These are phyloP conservation scores for Cephalotrichum gorgonifer DNA, from an alignment of 2,329 filamentous ascomycete genomes.

Conservation along the genomic window DNA sequence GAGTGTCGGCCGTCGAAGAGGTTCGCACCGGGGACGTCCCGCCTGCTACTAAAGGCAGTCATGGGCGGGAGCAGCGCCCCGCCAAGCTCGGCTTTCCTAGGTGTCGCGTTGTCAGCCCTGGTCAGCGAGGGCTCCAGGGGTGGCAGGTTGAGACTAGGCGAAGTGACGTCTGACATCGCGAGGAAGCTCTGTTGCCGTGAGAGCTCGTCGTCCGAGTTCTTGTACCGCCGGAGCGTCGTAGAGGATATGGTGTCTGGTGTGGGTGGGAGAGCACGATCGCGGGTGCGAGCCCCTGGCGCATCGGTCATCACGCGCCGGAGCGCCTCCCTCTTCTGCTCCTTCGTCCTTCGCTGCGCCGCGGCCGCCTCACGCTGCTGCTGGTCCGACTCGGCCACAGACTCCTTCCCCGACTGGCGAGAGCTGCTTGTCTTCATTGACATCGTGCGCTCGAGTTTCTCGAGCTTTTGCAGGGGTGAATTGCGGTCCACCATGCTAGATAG, in stretches of 20 bases:
- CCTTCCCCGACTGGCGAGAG: constrained; percentile 18
- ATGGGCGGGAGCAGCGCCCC: constrained; percentile 17
- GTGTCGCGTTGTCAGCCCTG: background rate
- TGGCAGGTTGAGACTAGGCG: background rate
- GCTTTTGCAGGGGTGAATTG: constrained; percentile 37
- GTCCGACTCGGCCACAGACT: constrained; percentile 11
- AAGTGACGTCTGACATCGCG: constrained; percentile 15
- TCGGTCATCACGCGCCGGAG: constrained; percentile 39
- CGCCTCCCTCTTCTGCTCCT: constrained; percentile 36
- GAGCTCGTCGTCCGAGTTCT: constrained; percentile 39
- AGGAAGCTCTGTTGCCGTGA: constrained; percentile 22
- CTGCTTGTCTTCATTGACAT: constrained; percentile 17
- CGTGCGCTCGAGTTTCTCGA: constrained; percentile 34
- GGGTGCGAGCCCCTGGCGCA: constrained; percentile 27
- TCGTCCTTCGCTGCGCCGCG: constrained; percentile 18
- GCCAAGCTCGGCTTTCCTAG: background rate
- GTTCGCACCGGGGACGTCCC: constrained; percentile 12
- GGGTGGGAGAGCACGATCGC: constrained; percentile 38
- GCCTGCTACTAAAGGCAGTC: constrained; percentile 20
- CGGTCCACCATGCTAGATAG: constrained; percentile 34
- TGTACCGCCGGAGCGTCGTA: constrained; percentile 38
- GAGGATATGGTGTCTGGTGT: constrained; percentile 52
- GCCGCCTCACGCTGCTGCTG: constrained; percentile 12
- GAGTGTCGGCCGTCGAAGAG: constrained; percentile 19
- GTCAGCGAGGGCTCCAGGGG: background rate